Percentiles rank a stretch among this genome's conserved stretches.
phyloP scores from a whole-genome alignment of 352 stramenopile genomes.

The Aphanomyces cochlioides region DNA sequence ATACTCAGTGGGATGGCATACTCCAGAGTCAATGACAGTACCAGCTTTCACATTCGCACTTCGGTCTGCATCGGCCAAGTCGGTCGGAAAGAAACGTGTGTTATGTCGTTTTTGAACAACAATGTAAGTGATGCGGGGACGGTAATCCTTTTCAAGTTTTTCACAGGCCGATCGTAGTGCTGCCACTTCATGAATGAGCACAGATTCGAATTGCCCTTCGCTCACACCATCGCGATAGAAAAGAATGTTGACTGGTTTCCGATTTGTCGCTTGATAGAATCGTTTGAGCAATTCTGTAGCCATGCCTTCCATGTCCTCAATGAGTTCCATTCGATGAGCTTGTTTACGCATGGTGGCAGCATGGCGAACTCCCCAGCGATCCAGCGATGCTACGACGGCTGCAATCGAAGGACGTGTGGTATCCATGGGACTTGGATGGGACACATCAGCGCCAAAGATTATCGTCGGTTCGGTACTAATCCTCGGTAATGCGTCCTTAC shows the following conservation, averaged over 20 bases:
- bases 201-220: conserved; percentile 81
- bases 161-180: conserved; percentile 68
- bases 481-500: conserved; percentile 41
- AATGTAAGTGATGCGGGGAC: conserved; percentile 76
- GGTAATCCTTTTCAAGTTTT: conserved; percentile 51
- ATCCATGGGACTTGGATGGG: conserved; percentile 70
- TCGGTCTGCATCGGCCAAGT: conserved; percentile 44
- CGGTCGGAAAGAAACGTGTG: conserved; percentile 62
- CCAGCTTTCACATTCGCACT: conserved; percentile 67
- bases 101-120: conserved; percentile 87
- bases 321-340: conserved; percentile 73
- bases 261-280: conserved; percentile 54
- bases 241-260: conserved; percentile 67
- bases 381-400: conserved; percentile 75
- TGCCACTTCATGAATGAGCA: conserved; percentile 67
- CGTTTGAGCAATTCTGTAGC: conserved; percentile 59
- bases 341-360: conserved; percentile 61
- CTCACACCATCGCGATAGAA: conserved; percentile 87
- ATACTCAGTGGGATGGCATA: conserved; percentile 80
- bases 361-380: conserved; percentile 64
- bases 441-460: conserved; percentile 80
- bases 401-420: conserved; percentile 70
- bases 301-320: conserved; percentile 61
- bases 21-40: conserved; percentile 69
- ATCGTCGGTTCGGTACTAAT: conserved; percentile 55